Percentiles rank a stretch among this genome's conserved stretches.
These are phyloP conservation scores for Lipomyces chichibuensis DNA, from an alignment of 805 yeast genomes.

Conservation along the genomic window DNA sequence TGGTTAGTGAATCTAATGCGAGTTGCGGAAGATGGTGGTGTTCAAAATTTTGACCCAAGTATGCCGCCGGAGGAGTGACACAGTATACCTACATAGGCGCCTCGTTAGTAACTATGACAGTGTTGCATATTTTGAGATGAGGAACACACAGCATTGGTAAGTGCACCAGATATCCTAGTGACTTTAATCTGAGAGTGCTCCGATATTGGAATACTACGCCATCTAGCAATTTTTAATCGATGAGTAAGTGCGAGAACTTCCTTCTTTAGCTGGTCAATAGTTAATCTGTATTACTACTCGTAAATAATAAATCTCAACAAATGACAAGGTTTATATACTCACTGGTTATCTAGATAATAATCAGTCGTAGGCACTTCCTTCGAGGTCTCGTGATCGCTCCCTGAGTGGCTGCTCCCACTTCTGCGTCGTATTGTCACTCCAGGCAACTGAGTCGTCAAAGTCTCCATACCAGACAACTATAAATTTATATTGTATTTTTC, in stretches of 20 bases:
- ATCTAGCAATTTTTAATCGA: constrained; percentile 65
- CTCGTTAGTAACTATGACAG: not conserved
- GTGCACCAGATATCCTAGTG: constrained; percentile 82
- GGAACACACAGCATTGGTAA: constrained; percentile 74
- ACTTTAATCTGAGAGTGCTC: constrained; percentile 53
- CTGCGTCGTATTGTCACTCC: constrained; percentile 11
- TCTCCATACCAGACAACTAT: not conserved
- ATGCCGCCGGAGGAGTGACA: constrained; percentile 58
- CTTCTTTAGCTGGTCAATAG: constrained; percentile 23
- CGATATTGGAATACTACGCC: constrained; percentile 62
- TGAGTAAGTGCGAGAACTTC: constrained; percentile 23
- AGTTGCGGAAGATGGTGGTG: not conserved
- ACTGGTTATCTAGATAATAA: constrained; percentile 22
- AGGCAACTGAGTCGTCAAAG: not conserved
- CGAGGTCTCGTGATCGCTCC: constrained; percentile 31
- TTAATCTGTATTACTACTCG: constrained; percentile 11
- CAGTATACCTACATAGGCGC: constrained; percentile 50
- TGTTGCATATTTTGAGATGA: not conserved
- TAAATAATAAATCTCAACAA: not conserved
- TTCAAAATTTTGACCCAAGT: constrained; percentile 19
- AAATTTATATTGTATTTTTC: not conserved
- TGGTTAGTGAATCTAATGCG: constrained; percentile 8
- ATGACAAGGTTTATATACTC: not conserved
- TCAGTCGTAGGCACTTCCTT: constrained; percentile 24
- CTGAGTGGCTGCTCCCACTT: constrained; percentile 21